These are phyloP conservation scores for Penicillium dipodomyicola DNA, from an alignment of 495 filamentous ascomycete species.

Conservation along the genomic window DNA sequence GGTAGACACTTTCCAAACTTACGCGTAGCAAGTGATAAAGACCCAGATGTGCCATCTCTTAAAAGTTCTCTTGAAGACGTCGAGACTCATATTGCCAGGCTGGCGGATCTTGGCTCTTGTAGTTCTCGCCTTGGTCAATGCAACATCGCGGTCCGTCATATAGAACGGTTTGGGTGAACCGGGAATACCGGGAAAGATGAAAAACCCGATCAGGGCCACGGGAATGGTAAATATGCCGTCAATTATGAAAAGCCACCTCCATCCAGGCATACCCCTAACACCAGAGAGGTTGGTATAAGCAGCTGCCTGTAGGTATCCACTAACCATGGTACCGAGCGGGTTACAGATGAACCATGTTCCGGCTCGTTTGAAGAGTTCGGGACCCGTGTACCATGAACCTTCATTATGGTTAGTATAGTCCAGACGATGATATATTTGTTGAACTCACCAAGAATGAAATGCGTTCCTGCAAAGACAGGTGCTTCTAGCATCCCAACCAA, in stretches of 20 bases:
- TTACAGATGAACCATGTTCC: conserved; percentile 42
- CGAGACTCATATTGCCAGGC: conserved; percentile 36
- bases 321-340: conserved; percentile 36
- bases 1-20: conserved; percentile 13
- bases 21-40: conserved; percentile 46
- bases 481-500: conserved; percentile 49
- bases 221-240: conserved; percentile 52
- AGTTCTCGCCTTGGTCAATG: conserved; percentile 37
- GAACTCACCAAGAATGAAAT: conserved; percentile 38
- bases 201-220: conserved; percentile 42
- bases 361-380: conserved; percentile 40
- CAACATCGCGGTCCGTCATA: conserved; percentile 36
- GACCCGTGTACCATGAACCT: conserved; percentile 43
- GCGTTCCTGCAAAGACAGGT: conserved; percentile 44
- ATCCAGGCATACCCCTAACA: conserved; percentile 45
- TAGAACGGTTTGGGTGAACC: conserved; percentile 44
- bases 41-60: conserved; percentile 50
- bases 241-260: conserved; percentile 52
- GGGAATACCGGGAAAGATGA: conserved; percentile 50
- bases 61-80: conserved; percentile 43
- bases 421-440: neutral
- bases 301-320: conserved; percentile 45
- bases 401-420: neutral
- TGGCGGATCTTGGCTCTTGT: conserved; percentile 28
- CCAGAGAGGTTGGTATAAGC: conserved; percentile 48